Conservation (phyloP, 441 rosid genomes). For the Monsonia emarginata region DNA sequence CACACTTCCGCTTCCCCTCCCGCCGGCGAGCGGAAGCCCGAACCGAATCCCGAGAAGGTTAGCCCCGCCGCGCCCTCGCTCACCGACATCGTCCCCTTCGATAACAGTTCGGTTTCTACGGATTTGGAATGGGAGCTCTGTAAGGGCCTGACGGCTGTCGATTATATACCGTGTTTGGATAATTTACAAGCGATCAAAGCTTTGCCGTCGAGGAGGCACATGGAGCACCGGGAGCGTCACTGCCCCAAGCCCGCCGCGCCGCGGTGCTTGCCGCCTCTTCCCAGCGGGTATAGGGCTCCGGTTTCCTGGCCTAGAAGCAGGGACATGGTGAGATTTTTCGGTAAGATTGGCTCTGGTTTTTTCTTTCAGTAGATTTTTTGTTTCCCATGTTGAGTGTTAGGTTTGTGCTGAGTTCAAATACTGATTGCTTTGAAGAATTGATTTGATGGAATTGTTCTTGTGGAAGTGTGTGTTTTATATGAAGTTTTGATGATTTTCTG, state of each 20-base stretch:
- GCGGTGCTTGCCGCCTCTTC: constrained; percentile 61
- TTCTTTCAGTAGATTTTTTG: neutral
- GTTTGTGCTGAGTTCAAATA: neutral
- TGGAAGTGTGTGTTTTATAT: no score
- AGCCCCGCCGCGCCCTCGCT: neutral
- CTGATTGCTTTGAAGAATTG: neutral
- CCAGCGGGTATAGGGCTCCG: constrained; percentile 47
- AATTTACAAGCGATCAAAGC: constrained; percentile 49
- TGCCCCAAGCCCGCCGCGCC: constrained; percentile 52
- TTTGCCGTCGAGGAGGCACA: constrained; percentile 52
- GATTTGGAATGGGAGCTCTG: constrained; percentile 40
- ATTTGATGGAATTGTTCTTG: neutral
- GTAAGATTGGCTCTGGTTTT: constrained; percentile 34
- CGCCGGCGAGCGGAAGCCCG: neutral
- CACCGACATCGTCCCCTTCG: neutral
- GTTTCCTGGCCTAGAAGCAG: constrained; percentile 84
- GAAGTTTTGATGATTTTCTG: no score
- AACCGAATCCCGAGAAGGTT: neutral
- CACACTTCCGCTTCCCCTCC: neutral
- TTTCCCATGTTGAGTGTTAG: neutral
- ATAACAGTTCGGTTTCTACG: neutral
- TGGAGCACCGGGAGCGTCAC: constrained; percentile 87
- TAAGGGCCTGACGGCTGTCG: constrained; percentile 36
- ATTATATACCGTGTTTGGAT: constrained; percentile 77
- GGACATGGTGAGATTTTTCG: constrained; percentile 88